Percentiles rank a stretch among this genome's conserved stretches.
phyloP scores from a whole-genome alignment of 495 filamentous ascomycete genomes.

The Lophiostoma macrostomum region DNA sequence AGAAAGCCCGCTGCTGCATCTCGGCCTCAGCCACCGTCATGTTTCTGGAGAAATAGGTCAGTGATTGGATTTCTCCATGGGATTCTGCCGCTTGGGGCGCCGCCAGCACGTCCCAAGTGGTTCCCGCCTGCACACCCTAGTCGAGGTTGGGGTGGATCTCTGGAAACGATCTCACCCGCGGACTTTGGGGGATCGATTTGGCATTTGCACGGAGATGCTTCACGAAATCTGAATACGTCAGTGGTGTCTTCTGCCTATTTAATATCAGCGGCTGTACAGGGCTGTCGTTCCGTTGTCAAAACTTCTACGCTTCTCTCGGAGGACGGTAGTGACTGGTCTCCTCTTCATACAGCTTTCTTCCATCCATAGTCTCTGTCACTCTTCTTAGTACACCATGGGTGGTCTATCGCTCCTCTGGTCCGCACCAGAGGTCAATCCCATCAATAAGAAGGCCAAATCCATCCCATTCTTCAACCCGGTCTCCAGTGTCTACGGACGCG shows the following conservation, averaged over 20 bases:
- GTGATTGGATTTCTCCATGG: background rate
- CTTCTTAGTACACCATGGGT: conserved; percentile 7
- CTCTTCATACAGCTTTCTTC: too few species aligned
- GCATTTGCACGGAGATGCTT: conserved; percentile 17
- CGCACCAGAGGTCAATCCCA: conserved; percentile 65
- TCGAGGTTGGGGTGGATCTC: background rate
- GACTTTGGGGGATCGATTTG: background rate
- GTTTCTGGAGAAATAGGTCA: background rate
- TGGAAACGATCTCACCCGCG: conserved; percentile 12
- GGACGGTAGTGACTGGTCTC: too few species aligned
- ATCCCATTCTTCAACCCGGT: conserved; percentile 76
- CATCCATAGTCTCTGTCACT: background rate
- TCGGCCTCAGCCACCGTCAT: conserved; percentile 15
- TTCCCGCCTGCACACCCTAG: conserved; percentile 5
- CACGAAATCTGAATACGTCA: background rate
- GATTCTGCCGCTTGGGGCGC: background rate
- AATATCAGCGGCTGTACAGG: background rate
- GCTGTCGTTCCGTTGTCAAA: background rate
- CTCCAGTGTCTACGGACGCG: conserved; percentile 75
- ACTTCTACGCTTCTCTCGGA: too few species aligned
- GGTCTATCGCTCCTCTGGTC: conserved; percentile 48
- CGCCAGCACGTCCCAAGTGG: background rate
- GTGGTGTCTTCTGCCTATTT: background rate
- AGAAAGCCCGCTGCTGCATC: background rate
- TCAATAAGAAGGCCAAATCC: conserved; percentile 74